Conservation (phyloP, 257 asterid genomes). For the Solanum ossicruentum region DNA sequence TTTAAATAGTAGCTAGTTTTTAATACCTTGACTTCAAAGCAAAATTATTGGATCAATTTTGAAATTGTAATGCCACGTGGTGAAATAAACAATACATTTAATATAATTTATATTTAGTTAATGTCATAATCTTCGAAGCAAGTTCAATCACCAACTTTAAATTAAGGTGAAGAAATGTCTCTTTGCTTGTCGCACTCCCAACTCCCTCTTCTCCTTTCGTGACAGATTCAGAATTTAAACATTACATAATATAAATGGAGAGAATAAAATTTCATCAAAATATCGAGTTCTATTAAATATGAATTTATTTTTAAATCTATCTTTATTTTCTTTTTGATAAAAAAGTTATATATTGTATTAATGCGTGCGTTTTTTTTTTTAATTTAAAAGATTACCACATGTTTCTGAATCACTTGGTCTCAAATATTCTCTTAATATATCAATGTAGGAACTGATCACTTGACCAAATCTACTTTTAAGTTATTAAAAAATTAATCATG, state of each 20-base stretch:
- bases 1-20: background rate
- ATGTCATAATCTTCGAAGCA: background rate
- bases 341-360: background rate
- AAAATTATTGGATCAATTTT: background rate
- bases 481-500: background rate
- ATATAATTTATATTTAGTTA: background rate
- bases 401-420: background rate
- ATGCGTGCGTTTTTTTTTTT: background rate
- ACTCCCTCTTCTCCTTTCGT: background rate
- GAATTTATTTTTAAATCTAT: background rate
- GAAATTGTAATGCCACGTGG: background rate
- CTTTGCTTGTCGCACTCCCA: background rate
- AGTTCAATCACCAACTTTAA: background rate
- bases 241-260: background rate
- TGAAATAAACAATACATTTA: background rate
- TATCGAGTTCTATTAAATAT: background rate
- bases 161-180: no score
- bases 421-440: background rate
- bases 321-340: background rate
- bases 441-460: background rate
- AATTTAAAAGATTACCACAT: background rate
- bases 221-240: background rate
- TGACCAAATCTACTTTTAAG: conserved; percentile 14
- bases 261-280: background rate
- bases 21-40: background rate